Percentiles rank a stretch among this genome's conserved stretches.
phyloP scores from a whole-genome alignment of 208 protist genomes.

The Acanthamoeba triangularis region DNA sequence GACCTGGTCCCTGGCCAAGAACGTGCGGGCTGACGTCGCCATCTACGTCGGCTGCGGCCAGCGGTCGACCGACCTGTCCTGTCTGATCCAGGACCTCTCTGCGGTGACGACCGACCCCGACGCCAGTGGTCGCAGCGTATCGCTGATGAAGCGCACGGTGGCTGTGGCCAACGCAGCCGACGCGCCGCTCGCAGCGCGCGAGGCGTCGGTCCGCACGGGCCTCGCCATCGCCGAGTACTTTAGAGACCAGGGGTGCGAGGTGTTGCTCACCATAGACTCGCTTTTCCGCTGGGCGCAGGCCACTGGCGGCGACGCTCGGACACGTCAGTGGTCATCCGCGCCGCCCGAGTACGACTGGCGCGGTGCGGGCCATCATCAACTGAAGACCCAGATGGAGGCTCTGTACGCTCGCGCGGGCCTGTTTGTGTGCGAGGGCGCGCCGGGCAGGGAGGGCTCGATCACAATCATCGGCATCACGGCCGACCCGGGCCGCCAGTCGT shows the following conservation, averaged over 20 bases:
- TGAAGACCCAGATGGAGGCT: neutral
- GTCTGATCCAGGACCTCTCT: neutral
- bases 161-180: neutral
- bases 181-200: conserved; percentile 15
- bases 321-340: neutral
- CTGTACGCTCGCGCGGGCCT: conserved; percentile 36
- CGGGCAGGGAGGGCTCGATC: conserved; percentile 98
- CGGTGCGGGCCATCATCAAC: neutral
- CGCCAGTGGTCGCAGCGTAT: too few species aligned
- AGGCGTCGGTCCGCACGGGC: neutral
- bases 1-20: neutral
- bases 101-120: neutral
- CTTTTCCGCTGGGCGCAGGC: neutral
- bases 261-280: neutral
- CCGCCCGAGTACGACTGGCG: neutral
- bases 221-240: conserved; percentile 65
- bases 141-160: neutral
- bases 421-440: conserved; percentile 95
- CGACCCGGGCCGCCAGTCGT: conserved; percentile 96
- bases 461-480: conserved; percentile 97
- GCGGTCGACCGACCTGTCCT: neutral
- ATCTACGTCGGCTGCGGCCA: conserved; percentile 35
- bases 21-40: neutral
- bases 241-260: conserved; percentile 12
- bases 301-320: neutral